These are phyloP conservation scores for Aspergillus coremiiformis DNA, from an alignment of 495 filamentous ascomycete species.

Conservation along the genomic window DNA sequence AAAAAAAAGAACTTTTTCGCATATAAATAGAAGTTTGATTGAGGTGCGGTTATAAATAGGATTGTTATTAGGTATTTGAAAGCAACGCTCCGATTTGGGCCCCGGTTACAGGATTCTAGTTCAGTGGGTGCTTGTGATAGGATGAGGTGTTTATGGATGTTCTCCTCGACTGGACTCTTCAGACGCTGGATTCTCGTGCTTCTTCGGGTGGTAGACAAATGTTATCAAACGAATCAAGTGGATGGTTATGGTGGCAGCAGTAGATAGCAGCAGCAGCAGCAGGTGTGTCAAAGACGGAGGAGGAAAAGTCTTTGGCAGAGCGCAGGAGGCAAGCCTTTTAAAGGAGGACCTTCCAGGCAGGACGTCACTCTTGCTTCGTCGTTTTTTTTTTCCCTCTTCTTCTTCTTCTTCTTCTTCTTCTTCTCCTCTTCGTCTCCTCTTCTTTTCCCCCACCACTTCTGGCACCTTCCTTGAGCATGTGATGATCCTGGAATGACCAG, in stretches of 20 bases:
- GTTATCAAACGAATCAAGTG: not conserved
- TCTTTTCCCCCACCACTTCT: no score
- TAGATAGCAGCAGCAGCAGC: not conserved
- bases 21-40: not conserved
- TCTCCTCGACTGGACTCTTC: not conserved
- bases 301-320: not conserved
- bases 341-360: no score
- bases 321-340: not conserved
- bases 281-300: not conserved
- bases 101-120: not conserved
- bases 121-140: not conserved
- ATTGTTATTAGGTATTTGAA: not conserved
- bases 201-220: not conserved
- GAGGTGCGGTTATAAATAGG: not conserved
- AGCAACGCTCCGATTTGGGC: conserved; percentile 1
- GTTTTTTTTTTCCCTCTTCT: not conserved
- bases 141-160: not conserved
- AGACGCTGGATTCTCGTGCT: not conserved
- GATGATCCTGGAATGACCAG: no score
- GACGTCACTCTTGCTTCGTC: not conserved
- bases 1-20: not conserved
- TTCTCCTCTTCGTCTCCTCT: no score
- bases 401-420: no score
- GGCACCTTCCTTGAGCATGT: no score
- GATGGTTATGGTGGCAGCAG: not conserved